These are phyloP conservation scores for Blastobotrys robertii DNA, from an alignment of 805 yeast genomes.

Conservation along the genomic window DNA sequence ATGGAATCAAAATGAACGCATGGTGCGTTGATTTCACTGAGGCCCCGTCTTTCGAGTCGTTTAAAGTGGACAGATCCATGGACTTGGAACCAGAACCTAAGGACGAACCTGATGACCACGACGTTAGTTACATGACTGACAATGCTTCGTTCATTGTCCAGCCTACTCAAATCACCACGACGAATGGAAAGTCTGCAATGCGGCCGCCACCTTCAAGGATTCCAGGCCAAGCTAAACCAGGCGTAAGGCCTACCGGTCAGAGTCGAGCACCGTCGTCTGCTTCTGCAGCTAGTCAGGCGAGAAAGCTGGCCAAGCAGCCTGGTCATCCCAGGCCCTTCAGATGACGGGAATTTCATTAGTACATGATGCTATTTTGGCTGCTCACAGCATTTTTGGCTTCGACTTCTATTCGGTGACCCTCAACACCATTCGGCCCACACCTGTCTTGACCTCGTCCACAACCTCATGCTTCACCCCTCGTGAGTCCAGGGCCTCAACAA, in stretches of 20 bases:
- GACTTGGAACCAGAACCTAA: conserved; percentile 2
- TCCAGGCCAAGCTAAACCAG: no score
- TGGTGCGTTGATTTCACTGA: conserved; percentile 69
- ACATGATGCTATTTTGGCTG: neutral
- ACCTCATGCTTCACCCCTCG: conserved; percentile 8
- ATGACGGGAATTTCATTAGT: neutral
- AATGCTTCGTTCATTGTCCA: conserved; percentile 25
- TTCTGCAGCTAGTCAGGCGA: neutral
- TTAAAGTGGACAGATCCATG: conserved; percentile 3
- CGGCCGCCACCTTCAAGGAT: no score
- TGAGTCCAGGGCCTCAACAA: conserved; percentile 15
- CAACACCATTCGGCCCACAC: conserved; percentile 15
- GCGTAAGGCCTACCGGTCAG: neutral
- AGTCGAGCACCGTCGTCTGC: neutral
- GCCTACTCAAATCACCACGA: conserved; percentile 11
- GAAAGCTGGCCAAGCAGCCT: neutral
- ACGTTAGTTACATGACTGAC: conserved; percentile 25
- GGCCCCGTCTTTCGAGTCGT: conserved; percentile 17
- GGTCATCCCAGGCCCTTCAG: neutral
- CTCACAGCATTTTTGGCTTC: no score
- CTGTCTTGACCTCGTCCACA: conserved; percentile 9
- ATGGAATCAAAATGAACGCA: conserved; percentile 75
- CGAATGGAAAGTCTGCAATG: no score
- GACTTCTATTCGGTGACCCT: neutral
- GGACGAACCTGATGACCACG: conserved; percentile 10